A percentile compares a stretch with the other conserved stretches of the same genome.
These are phyloP conservation scores for Podila verticillata DNA, from an alignment of 192 early-diverging fungal genomes.

Conservation along the genomic window DNA sequence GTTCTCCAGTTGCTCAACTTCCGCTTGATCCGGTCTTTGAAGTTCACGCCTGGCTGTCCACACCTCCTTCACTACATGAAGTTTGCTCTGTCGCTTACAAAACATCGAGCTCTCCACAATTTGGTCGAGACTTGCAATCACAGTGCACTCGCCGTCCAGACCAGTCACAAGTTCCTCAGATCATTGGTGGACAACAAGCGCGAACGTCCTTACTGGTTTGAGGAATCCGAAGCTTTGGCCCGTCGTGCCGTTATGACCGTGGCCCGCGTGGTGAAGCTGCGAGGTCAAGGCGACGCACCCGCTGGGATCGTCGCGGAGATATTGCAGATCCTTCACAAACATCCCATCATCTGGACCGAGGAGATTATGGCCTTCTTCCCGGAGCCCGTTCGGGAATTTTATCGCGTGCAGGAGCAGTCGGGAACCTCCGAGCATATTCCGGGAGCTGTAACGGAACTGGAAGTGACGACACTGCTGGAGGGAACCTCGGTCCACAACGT, in stretches of 20 bases:
- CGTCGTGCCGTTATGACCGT: slow-evolving; percentile 62
- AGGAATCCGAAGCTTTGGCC: slow-evolving; percentile 69
- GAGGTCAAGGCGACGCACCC: slow-evolving; percentile 63
- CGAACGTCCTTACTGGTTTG: slow-evolving; percentile 67
- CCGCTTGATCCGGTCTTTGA: slow-evolving; percentile 76
- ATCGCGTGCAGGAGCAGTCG: slow-evolving; percentile 45
- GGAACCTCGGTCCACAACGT: slow-evolving; percentile 45
- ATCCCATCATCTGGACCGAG: slow-evolving; percentile 63
- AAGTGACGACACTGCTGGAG: slow-evolving; percentile 31
- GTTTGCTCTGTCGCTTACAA: slow-evolving; percentile 69
- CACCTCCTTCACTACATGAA: slow-evolving; percentile 75
- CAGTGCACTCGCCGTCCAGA: slow-evolving; percentile 72
- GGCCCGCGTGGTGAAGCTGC: slow-evolving; percentile 62
- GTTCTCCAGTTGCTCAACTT: slow-evolving; percentile 79
- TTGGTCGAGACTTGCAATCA: slow-evolving; percentile 72
- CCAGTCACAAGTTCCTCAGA: slow-evolving; percentile 69
- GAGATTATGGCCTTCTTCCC: slow-evolving; percentile 65
- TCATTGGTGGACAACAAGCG: slow-evolving; percentile 63
- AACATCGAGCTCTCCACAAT: slow-evolving; percentile 74
- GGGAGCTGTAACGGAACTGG: slow-evolving; percentile 39
- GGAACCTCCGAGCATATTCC: slow-evolving; percentile 20
- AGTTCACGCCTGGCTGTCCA: slow-evolving; percentile 72
- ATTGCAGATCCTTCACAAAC: slow-evolving; percentile 57
- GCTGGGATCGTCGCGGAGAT: slow-evolving; percentile 58
- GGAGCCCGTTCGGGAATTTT: slow-evolving; percentile 56